Conservation (phyloP, 805 yeast species). For the Tetrapisispora iriomotensis region DNA sequence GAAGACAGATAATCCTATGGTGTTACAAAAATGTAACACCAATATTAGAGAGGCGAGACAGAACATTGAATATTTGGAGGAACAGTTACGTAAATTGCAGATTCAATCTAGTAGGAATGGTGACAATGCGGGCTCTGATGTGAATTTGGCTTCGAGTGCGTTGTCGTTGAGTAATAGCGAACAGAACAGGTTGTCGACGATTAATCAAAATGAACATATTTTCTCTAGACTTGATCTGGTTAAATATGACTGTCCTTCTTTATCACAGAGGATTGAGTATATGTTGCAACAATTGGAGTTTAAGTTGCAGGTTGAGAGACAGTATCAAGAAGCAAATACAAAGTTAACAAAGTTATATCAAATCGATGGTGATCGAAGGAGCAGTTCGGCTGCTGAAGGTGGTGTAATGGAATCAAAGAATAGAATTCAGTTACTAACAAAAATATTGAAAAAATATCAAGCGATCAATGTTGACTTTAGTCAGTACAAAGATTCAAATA, state of each 20-base stretch:
- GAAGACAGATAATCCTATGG: conserved; percentile 68
- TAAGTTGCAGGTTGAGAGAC: conserved; percentile 87
- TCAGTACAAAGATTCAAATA: conserved; percentile 50
- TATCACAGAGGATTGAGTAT: conserved; percentile 89
- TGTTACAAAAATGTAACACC: conserved; percentile 83
- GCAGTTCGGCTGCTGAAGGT: conserved; percentile 80
- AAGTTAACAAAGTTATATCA: conserved; percentile 78
- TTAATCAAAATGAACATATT: conserved; percentile 26
- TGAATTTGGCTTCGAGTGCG: too few species aligned
- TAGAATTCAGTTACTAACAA: conserved; percentile 72
- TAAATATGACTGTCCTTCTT: conserved; percentile 87
- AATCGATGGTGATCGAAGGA: conserved; percentile 82
- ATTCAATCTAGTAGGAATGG: conserved; percentile 6
- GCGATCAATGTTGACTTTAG: conserved; percentile 68
- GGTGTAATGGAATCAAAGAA: conserved; percentile 78
- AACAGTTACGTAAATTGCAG: conserved; percentile 54
- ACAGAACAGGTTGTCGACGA: conserved; percentile 32
- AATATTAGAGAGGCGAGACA: conserved; percentile 86
- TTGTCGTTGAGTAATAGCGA: too few species aligned
- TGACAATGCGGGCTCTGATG: too few species aligned
- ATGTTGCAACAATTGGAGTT: conserved; percentile 94
- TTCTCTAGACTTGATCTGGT: conserved; percentile 70
- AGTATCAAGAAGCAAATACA: conserved; percentile 86
- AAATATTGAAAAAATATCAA: conserved; percentile 77
- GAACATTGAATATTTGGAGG: conserved; percentile 80